Base-by-base conservation (phyloP, 805 yeast species). In the Metschnikowia lachancei region DNA sequence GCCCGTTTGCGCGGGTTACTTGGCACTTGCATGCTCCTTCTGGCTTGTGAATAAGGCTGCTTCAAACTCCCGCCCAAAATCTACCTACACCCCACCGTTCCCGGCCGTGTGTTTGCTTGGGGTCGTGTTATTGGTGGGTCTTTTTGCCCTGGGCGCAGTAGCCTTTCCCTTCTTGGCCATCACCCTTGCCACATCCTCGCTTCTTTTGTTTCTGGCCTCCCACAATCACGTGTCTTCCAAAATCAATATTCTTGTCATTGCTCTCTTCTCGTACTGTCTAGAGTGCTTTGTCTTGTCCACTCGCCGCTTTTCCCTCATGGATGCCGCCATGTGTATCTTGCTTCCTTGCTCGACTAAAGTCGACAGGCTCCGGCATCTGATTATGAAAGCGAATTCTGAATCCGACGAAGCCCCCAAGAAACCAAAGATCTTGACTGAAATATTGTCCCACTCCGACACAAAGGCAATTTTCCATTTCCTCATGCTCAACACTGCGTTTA, bases 391-490 rank as follows among this genome's bases (percentile, higher is more conserved):
- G 24, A 14, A 4, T 12, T 29, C 16, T 1, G 40, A 36, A 4
- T 22, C 24, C 6, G 46, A 35, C 3, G 45, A 28, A n/a, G 29
- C 16, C n/a, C 14, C 43, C 1, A 38, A 43, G 22, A 40, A 32
- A 36, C 54, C 57, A 4, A 43, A 38, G n/a, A 63, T 68, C 17
- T 45, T 69, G n/a, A 56, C 51, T 29, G 69, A 69, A 46, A 52
- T 71, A 36, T 48, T 69, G 42, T 47, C 58, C 24, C 76, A 72
- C 49, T 46, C 67, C 1, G 97, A 90, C 53, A 90, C 97, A 0
- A 75, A 86, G 50, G 89, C 96, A 11, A 94, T 94, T 26, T 91
- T 94, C 65, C 84, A 88, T 47, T 94, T 92, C 58, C 67, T 94
- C 39, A 65, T 92, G 52, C 74, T 94, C 50, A 94, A 94, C 65